Percentiles rank a stretch among this genome's conserved stretches.
These are phyloP conservation scores for Naganishia vishniacii DNA, from an alignment of 768 basidiomycete genomes.

Conservation along the genomic window DNA sequence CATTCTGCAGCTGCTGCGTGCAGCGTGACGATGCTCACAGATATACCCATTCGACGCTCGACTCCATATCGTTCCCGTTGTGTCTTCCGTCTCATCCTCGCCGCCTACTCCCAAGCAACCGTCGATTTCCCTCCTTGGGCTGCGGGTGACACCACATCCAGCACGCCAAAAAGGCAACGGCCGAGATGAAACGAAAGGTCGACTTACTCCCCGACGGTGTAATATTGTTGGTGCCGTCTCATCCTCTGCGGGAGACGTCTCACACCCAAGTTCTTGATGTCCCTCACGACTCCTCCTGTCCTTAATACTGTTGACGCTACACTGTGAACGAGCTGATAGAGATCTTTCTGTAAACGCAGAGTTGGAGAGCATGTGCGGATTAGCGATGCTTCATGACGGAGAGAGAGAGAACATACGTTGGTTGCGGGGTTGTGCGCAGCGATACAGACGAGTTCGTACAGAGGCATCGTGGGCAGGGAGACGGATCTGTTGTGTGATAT, in stretches of 20 bases:
- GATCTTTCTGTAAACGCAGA: conserved; percentile 33
- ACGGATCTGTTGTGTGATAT: background rate
- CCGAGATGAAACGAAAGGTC: background rate
- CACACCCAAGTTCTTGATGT: conserved; percentile 42
- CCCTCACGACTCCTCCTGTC: conserved; percentile 43
- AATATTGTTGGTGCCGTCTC: conserved; percentile 45
- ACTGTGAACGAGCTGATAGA: conserved; percentile 40
- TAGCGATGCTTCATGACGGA: background rate
- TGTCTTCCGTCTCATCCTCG: too few relatives aligned
- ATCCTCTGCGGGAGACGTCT: conserved; percentile 42
- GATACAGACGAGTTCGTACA: conserved; percentile 48
- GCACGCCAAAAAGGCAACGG: too few relatives aligned
- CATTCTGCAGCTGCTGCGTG: too few relatives aligned
- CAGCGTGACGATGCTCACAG: too few relatives aligned
- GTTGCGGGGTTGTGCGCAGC: conserved; percentile 43
- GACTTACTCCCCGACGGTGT: conserved; percentile 46
- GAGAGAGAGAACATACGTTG: conserved; percentile 33
- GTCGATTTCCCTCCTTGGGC: too few relatives aligned
- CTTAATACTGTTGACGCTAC: conserved; percentile 38
- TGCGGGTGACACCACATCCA: too few relatives aligned
- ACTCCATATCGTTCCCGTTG: too few relatives aligned
- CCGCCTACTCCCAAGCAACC: too few relatives aligned
- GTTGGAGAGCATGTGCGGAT: background rate
- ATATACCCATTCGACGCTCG: too few relatives aligned
- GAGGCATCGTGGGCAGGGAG: conserved; percentile 33